phyloP scores from a whole-genome alignment of 2,329 filamentous ascomycete species.

The Fusarium keratoplasticum region DNA sequence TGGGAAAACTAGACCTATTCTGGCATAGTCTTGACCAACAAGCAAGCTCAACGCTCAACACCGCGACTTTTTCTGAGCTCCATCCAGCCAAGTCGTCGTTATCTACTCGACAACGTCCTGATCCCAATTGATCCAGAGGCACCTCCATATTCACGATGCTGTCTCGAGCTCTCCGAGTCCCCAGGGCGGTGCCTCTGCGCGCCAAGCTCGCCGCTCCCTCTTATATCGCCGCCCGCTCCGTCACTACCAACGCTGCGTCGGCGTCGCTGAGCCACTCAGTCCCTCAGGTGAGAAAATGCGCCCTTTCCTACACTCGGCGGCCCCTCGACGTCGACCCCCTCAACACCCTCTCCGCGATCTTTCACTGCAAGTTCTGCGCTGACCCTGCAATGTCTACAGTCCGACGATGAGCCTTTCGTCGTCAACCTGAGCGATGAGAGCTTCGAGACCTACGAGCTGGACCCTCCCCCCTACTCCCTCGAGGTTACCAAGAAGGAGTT shows the following conservation, averaged over 20 bases:
- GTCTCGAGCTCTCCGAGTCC: slow-evolving; percentile 74
- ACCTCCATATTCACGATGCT: slow-evolving; percentile 67
- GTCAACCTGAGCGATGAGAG: slow-evolving; percentile 96
- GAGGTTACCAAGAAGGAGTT: slow-evolving; percentile 97
- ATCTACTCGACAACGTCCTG: slow-evolving; percentile 46
- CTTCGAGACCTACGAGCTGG: slow-evolving; percentile 99
- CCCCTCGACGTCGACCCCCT: slow-evolving; percentile 8
- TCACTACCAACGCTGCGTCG: slow-evolving; percentile 95
- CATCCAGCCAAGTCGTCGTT: slow-evolving; percentile 48
- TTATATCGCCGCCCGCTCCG: slow-evolving; percentile 72
- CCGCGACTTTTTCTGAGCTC: slow-evolving; percentile 59
- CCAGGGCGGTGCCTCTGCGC: slow-evolving; percentile 70
- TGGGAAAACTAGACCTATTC: slow-evolving; percentile 36
- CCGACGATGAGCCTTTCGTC: slow-evolving; percentile 93
- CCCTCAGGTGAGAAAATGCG: slow-evolving; percentile 58
- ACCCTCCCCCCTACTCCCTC: slow-evolving; percentile 93
- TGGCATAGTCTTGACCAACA: slow-evolving; percentile 54
- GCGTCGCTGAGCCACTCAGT: slow-evolving; percentile 85
- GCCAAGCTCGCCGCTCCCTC: slow-evolving; percentile 58
- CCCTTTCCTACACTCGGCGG: slow-evolving; percentile 31
- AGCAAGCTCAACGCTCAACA: slow-evolving; percentile 56
- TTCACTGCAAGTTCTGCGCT: slow-evolving; percentile 14
- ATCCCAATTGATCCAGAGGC: slow-evolving; percentile 49
- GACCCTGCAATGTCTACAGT: slow-evolving; percentile 61
- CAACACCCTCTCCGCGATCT: neutral